Conservation (phyloP, 371 early-diverging fungal genomes). For the Mucor velutinosus region DNA sequence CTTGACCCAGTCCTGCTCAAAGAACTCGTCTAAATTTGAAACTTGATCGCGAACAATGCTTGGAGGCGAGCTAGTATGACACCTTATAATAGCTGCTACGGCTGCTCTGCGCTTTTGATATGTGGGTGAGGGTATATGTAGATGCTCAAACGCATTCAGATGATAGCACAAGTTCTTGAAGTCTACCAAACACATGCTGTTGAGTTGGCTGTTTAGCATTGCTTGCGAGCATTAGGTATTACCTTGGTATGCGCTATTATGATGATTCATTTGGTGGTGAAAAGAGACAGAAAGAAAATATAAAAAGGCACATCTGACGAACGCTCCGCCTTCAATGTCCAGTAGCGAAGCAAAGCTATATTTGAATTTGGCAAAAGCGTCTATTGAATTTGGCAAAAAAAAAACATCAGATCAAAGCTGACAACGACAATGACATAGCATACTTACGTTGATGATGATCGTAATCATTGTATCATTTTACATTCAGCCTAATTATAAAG, state of each 20-base stretch:
- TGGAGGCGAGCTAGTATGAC: constrained; percentile 15
- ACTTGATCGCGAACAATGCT: background rate
- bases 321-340: too few species aligned
- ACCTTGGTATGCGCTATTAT: background rate
- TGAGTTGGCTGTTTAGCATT: background rate
- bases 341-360: too few species aligned
- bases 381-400: too few species aligned
- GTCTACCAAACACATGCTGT: constrained; percentile 9
- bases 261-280: background rate
- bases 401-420: too few species aligned
- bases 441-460: too few species aligned
- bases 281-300: background rate
- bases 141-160: constrained; percentile 11
- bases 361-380: too few species aligned
- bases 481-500: too few species aligned
- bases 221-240: background rate
- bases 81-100: constrained; percentile 46
- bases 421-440: too few species aligned
- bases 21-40: constrained; percentile 27
- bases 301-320: background rate
- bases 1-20: constrained; percentile 40
- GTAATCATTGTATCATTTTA: too few species aligned
- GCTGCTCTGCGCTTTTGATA: constrained; percentile 39
- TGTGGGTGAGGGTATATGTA: constrained; percentile 39
- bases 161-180: constrained; percentile 27